phyloP scores from a whole-genome alignment of 2,329 filamentous ascomycete species.

The Fusarium subtropicale region DNA sequence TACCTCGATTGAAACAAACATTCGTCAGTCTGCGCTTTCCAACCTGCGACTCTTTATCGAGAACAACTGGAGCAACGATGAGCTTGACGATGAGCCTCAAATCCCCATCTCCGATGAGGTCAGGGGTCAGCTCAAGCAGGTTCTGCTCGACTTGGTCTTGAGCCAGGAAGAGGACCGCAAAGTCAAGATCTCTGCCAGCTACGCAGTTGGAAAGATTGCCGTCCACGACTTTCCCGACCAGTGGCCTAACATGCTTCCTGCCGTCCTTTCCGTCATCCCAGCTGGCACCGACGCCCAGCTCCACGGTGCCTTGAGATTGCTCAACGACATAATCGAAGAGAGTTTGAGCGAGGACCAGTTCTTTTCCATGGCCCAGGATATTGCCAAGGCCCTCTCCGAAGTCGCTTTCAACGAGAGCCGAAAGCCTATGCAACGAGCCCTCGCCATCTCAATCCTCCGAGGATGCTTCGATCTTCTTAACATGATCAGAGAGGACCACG shows the following conservation, averaged over 20 bases:
- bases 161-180: conserved; percentile 81
- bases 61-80: conserved; percentile 82
- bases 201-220: conserved; percentile 91
- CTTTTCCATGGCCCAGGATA: conserved; percentile 86
- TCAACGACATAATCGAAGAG: conserved; percentile 91
- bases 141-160: conserved; percentile 81
- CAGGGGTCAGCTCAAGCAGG: conserved; percentile 78
- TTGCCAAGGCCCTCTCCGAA: conserved; percentile 85
- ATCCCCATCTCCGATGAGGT: conserved; percentile 78
- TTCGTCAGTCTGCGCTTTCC: conserved; percentile 86
- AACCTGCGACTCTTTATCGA: conserved; percentile 86
- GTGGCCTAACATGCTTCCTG: conserved; percentile 90
- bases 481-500: conserved; percentile 95
- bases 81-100: conserved; percentile 72
- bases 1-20: conserved; percentile 74
- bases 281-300: conserved; percentile 81
- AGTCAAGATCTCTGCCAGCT: conserved; percentile 85
- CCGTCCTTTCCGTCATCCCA: conserved; percentile 81
- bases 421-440: conserved; percentile 80
- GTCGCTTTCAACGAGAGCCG: conserved; percentile 81
- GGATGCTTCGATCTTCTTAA: conserved; percentile 95
- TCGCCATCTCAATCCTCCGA: conserved; percentile 91
- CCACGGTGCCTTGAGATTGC: conserved; percentile 88
- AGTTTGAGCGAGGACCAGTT: conserved; percentile 95
- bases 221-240: conserved; percentile 92